A percentile compares a stretch with the other conserved stretches of the same genome.
Evolutionary conservation across 2,329 filamentous ascomycete species (phyloP).

Genomic region (Neofusicoccum ribis): DNA sequence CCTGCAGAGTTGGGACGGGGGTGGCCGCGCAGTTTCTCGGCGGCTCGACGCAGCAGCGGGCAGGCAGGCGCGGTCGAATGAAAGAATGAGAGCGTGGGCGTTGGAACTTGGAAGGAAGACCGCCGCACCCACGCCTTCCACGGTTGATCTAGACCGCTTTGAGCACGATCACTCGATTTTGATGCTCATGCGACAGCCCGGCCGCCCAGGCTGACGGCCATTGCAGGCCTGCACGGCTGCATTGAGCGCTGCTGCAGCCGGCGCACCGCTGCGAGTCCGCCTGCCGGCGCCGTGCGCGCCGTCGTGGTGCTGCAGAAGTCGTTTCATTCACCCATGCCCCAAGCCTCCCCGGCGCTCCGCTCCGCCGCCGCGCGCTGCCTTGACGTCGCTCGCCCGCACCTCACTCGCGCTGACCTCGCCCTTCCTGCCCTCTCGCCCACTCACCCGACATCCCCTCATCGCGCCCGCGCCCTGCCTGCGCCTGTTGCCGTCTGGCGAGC

Average conservation of each 20-base stretch:
- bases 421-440: not conserved
- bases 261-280: not conserved
- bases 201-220: not conserved
- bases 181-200: constrained; percentile 14
- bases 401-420: not conserved
- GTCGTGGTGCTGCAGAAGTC: constrained; percentile 15
- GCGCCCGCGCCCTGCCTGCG: not conserved
- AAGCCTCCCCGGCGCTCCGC: not conserved
- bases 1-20: constrained; percentile 6
- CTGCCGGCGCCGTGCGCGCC: not conserved
- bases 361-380: constrained; percentile 3
- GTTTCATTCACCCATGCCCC: constrained; percentile 9
- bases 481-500: not conserved
- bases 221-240: not conserved
- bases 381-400: constrained; percentile 14
- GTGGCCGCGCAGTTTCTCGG: not conserved
- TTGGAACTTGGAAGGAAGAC: constrained; percentile 17
- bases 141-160: constrained; percentile 19
- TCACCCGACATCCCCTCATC: not conserved
- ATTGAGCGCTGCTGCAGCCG: not conserved
- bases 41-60: not conserved
- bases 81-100: constrained; percentile 12
- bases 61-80: constrained; percentile 9
- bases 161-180: constrained; percentile 17
- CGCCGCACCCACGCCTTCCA: constrained; percentile 9